A percentile compares a stretch with the other conserved stretches of the same genome.
Conservation (phyloP, 371 early-diverging fungal genomes). For the Mortierella sp. region DNA sequence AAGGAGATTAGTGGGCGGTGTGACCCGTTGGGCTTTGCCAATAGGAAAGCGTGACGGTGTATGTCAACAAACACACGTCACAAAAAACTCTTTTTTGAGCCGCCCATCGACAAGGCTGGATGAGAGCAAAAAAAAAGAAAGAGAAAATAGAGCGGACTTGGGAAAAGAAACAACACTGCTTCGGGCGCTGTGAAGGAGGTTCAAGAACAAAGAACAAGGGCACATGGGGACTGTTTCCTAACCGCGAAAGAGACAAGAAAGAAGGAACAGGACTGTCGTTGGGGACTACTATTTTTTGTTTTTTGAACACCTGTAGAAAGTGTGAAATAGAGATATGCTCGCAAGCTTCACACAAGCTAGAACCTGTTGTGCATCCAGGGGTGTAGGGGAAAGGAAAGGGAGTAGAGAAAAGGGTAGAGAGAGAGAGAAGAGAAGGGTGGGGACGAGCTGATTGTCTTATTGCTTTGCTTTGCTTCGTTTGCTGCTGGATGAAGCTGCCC, state of each 20-base stretch:
- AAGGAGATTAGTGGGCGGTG: neutral
- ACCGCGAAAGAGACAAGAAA: conserved; percentile 2
- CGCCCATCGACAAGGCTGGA: neutral
- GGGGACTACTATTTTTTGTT: conserved; percentile 7
- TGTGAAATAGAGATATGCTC: neutral
- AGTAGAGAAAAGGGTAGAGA: neutral
- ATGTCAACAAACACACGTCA: conserved; percentile 28
- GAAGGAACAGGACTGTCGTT: conserved; percentile 9
- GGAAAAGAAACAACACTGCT: conserved; percentile 5
- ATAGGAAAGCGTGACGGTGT: conserved; percentile 17
- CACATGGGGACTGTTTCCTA: conserved; percentile 4
- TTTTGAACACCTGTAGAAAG: conserved; percentile 9
- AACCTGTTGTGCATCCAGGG: neutral
- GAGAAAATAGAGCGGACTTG: neutral
- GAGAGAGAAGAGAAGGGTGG: neutral
- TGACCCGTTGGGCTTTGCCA: conserved; percentile 32
- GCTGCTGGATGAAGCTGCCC: neutral
- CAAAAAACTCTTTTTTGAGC: conserved; percentile 11
- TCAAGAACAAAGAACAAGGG: neutral
- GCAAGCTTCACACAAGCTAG: too few relatives aligned
- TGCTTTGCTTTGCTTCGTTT: neutral
- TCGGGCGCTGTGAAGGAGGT: neutral
- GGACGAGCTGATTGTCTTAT: neutral
- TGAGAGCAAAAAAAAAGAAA: conserved; percentile 1
- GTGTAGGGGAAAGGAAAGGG: neutral